Base-by-base conservation (phyloP, 169 alveolate species). In the Plasmodium billcollinsi region DNA sequence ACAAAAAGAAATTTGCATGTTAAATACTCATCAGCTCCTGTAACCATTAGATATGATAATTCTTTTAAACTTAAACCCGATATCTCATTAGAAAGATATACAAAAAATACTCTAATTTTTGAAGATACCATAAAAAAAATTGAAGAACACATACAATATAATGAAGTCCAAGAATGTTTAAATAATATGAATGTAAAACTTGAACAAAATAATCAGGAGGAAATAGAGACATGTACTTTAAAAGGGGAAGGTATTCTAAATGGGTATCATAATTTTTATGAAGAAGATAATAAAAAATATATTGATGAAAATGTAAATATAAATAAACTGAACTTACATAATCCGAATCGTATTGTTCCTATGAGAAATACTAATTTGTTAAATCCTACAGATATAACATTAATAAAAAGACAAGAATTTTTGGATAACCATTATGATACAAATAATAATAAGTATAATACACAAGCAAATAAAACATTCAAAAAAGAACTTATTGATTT, bases 371-470 rank as follows among this genome's bases (percentile, higher is more conserved):
- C 52, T 14, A 21, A 15, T 18, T 8, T 12, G 14, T 4, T 52
- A 15, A 4, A 26, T 65, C 14, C 43, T n/a, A 69, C 52, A 65
- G 75, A 76, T 65, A 43, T 26, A 58, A 45, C 29, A 33, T 65
- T 63, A 69, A 76, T 65, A 65, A 76, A 76, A 20, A 76, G 89
- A 49, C 89, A 76, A 76, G 89, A 76, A 76, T 39, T 62, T 21
- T 20, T 65, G 11, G 89, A 76, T 54, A 24, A n/a, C 39, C 63
- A 76, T 39, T 76, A 52, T 33, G 20, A 76, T 65, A 8, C 61
- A 18, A 66, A 76, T 76, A 62, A 63, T 62, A 49, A 49, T 59
- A 76, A 76, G 52, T 26, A 47, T 18, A 29, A 21, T 11, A 39
- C 4, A 66, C 47, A 43, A 65, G 39, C 69, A 29, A 65, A 56